Base-by-base conservation (phyloP, 768 basidiomycete species). In the Amanita brunnescens region DNA sequence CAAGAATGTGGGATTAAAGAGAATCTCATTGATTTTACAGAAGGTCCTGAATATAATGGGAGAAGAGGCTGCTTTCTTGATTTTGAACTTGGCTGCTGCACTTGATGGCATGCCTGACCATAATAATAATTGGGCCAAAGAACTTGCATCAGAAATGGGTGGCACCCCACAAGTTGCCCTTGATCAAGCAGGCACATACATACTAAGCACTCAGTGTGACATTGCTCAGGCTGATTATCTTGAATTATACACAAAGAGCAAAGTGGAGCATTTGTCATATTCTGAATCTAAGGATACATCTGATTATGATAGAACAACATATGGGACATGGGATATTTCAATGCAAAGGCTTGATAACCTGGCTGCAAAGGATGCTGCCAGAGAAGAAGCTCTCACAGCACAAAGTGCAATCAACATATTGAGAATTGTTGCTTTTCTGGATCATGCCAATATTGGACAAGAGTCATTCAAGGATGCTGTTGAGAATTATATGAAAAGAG, bases 11-110 rank as follows among this genome's bases (percentile, higher is more conserved):
- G n/a, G n/a, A n/a, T n/a, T n/a, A n/a, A n/a, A n/a, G n/a, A n/a
- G n/a, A n/a, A n/a, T n/a, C n/a, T n/a, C n/a, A n/a, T n/a, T n/a
- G n/a, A n/a, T n/a, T n/a, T n/a, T n/a, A n/a, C n/a, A n/a, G n/a
- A n/a, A n/a, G n/a, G n/a, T n/a, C n/a, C n/a, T n/a, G n/a, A n/a
- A n/a, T n/a, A n/a, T n/a, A n/a, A n/a, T n/a, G n/a, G n/a, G n/a
- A n/a, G n/a, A n/a, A n/a, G n/a, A n/a, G n/a, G 54, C 57, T 51
- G 23, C 54, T 33, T 39, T 44, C 3, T 38, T 61, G 6, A 53
- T 61, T 30, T 34, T 59, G 34, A 56, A 48, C 20, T 35, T 58
- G 18, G 51, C 50, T 42, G n/a, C 13, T 54, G 18, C 14, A n/a
- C n/a, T n/a, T n/a, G n/a, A n/a, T n/a, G n/a, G n/a, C n/a, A n/a